Evolutionary conservation across 2,329 filamentous ascomycete species (phyloP), one percentile per base, ranked within the genome.

Genomic region (Chrysosporium queenslandicum): DNA sequence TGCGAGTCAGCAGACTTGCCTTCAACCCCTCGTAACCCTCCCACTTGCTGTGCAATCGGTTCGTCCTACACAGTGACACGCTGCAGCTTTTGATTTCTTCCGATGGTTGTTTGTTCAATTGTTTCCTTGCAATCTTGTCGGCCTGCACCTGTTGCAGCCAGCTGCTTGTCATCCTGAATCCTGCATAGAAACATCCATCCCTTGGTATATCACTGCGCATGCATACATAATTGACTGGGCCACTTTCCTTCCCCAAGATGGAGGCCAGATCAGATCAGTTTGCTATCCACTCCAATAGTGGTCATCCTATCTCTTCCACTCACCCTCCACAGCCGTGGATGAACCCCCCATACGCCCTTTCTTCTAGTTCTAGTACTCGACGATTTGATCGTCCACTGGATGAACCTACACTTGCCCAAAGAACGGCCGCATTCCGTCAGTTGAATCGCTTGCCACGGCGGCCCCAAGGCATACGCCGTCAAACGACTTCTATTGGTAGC

Each of bases 391-490:
- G 53, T 25, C 45, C 61, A 40, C 53, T 64, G 48, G 64, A 66
- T 55, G 64, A 68, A n/a, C 57, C 66, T 36, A 59, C 62, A 46
- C 61, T 60, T 42, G 59, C 62, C 46, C 60, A 66, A 56, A 62
- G 64, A 40, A 61, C 64, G 18, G 62, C 62, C 47, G 56, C 65
- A 29, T 55, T 67, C 30, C 64, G 63, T 53, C 68, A 70, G 56
- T 50, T 64, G 36, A 64, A 65, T 59, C 59, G 61, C 43, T 59
- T 57, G 46, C 52, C 62, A 16, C 63, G 58, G 32, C 57, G 60
- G 42, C 52, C 57, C 39, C 59, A 63, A 29, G 62, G 62, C 50
- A 61, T 57, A 55, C 58, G 60, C 42, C 60, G 57, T 48, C 59
- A 63, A 21, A 51, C 58, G 45, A 61, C 55, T 29, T 58, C 56